Conservation (phyloP, 2,329 filamentous ascomycete genomes). For the Decorospora gaudefroyi region DNA sequence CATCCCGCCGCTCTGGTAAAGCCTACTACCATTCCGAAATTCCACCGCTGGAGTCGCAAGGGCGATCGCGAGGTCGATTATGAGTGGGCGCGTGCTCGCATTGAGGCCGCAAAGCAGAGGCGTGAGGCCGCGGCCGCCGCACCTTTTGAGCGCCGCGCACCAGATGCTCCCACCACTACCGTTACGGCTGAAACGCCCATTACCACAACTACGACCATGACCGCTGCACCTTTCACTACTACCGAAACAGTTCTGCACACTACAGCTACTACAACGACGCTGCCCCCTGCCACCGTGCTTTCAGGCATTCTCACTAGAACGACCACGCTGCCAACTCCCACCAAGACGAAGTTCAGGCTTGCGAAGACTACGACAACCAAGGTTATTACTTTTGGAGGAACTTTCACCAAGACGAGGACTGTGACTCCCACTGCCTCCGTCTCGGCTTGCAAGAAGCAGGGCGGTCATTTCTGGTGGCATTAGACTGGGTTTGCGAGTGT, state of each 20-base stretch:
- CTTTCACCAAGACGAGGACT: conserved; percentile 42
- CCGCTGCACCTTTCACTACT: conserved; percentile 35
- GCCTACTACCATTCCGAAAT: conserved; percentile 30
- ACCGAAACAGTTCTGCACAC: conserved; percentile 35
- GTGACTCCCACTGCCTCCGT: conserved; percentile 45
- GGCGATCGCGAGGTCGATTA: conserved; percentile 38
- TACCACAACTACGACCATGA: conserved; percentile 40
- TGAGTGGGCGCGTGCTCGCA: conserved; percentile 42
- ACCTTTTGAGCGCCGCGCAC: conserved; percentile 39
- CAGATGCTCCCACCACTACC: conserved; percentile 45
- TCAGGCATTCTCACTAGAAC: conserved; percentile 42
- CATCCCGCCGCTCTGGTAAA: conserved; percentile 39
- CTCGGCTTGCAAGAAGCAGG: conserved; percentile 40
- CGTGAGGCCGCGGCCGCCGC: conserved; percentile 29
- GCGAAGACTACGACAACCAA: conserved; percentile 38
- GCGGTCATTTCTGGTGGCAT: conserved; percentile 37
- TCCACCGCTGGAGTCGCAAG: conserved; percentile 31
- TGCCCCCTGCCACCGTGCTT: conserved; percentile 45
- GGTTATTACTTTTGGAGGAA: conserved; percentile 44
- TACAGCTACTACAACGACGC: conserved; percentile 32
- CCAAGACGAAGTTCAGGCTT: conserved; percentile 40
- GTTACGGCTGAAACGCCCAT: conserved; percentile 37
- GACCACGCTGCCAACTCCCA: conserved; percentile 45
- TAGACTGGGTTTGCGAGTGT: too few relatives aligned
- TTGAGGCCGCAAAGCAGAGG: conserved; percentile 43